Evolutionary conservation across 768 basidiomycete species (phyloP).

Genomic region (Imleria badia): DNA sequence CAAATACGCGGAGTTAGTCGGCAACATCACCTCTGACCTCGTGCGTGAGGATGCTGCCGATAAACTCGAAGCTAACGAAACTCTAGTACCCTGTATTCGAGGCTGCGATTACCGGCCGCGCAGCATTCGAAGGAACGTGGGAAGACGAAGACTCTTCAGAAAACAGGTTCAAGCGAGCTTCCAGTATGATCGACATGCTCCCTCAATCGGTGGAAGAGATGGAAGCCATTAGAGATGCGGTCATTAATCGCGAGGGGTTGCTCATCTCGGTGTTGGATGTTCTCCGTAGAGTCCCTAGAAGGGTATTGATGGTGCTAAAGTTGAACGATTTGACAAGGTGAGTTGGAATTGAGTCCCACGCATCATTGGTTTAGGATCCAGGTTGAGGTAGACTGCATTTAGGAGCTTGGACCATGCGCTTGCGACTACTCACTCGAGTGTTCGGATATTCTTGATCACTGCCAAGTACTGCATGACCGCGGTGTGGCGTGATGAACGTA

Average conservation of each 20-base stretch:
- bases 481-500: conserved; percentile 71
- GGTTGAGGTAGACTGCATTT: not conserved
- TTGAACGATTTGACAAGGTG: conserved; percentile 83
- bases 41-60: conserved; percentile 41
- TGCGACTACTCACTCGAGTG: conserved; percentile 83
- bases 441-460: conserved; percentile 87
- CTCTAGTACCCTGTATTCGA: conserved; percentile 89
- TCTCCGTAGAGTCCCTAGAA: conserved; percentile 78
- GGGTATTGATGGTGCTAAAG: conserved; percentile 82
- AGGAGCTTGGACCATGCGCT: conserved; percentile 83
- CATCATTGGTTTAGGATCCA: not conserved
- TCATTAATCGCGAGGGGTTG: conserved; percentile 79
- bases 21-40: conserved; percentile 85
- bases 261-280: conserved; percentile 86
- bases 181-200: conserved; percentile 72
- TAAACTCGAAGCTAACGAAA: conserved; percentile 2
- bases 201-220: conserved; percentile 77
- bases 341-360: conserved; percentile 8
- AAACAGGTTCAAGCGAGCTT: conserved; percentile 54
- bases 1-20: conserved; percentile 88
- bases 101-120: conserved; percentile 86
- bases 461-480: conserved; percentile 85
- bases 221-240: conserved; percentile 78
- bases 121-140: conserved; percentile 66
- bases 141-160: conserved; percentile 37